These are phyloP conservation scores for Cardamine resedifolia DNA, from an alignment of 345 rosid genomes.

Conservation along the genomic window DNA sequence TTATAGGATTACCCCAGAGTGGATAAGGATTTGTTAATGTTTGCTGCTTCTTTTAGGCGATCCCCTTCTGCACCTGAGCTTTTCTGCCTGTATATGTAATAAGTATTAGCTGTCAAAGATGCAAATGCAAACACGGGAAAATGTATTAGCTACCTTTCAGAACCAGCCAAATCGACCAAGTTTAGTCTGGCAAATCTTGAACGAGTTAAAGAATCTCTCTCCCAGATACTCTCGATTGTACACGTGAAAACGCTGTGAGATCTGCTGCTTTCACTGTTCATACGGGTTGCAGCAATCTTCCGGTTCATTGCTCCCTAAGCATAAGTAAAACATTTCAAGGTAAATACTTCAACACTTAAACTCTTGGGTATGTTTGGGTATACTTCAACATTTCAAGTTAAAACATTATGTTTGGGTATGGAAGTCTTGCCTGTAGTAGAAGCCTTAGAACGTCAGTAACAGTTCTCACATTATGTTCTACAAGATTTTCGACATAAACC, in stretches of 20 bases:
- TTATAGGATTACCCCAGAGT: conserved; percentile 74
- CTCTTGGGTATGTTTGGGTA: conserved; percentile 19
- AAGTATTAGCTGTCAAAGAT: conserved; percentile 22
- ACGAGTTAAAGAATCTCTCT: conserved; percentile 75
- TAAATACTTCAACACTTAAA: conserved; percentile 26
- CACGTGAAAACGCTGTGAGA: conserved; percentile 98
- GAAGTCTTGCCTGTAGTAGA: conserved; percentile 58
- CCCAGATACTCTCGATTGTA: conserved; percentile 88
- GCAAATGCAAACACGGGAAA: not conserved
- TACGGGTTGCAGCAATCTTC: conserved; percentile 83
- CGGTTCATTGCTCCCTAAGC: conserved; percentile 81
- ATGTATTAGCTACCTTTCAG: conserved; percentile 70
- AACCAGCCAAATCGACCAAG: conserved; percentile 96
- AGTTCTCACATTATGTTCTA: conserved; percentile 60
- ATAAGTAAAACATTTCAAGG: conserved; percentile 8
- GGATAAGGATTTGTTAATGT: conserved; percentile 88
- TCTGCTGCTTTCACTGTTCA: conserved; percentile 97
- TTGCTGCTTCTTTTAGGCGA: conserved; percentile 97
- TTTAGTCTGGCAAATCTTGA: conserved; percentile 90
- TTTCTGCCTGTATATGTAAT: conserved; percentile 68
- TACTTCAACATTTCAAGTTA: conserved; percentile 11
- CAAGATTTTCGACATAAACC: conserved; percentile 86
- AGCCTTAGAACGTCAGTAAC: conserved; percentile 78
- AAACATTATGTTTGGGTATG: conserved; percentile 11
- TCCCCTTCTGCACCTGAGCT: conserved; percentile 98